phyloP scores from a whole-genome alignment of 495 filamentous ascomycete genomes.

The Neurospora sp. region DNA sequence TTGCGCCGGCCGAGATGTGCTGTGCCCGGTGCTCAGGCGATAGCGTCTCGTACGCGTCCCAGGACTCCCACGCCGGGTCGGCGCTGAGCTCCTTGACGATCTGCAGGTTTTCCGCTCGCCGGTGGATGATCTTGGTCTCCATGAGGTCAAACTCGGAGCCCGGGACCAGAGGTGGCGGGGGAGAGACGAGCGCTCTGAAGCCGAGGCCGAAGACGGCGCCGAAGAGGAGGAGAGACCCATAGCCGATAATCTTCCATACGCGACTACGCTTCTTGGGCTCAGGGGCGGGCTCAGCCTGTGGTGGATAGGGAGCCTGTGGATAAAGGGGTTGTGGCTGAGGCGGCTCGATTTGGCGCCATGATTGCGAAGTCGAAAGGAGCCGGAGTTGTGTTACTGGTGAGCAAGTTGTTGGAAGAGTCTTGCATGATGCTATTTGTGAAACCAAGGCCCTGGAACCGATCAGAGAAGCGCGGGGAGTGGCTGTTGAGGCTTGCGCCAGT shows the following conservation, averaged over 20 bases:
- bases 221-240: constrained; percentile 27
- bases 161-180: constrained; percentile 21
- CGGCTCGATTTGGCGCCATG: background rate
- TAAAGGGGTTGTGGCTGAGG: background rate
- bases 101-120: constrained; percentile 33
- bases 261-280: background rate
- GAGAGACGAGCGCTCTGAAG: constrained; percentile 25
- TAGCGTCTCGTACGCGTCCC: constrained; percentile 48
- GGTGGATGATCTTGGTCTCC: constrained; percentile 21
- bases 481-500: background rate
- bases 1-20: constrained; percentile 35
- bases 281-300: background rate
- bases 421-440: background rate
- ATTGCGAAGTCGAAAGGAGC: constrained; percentile 1
- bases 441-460: background rate
- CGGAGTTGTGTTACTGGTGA: background rate
- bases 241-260: constrained; percentile 9
- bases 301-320: background rate
- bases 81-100: constrained; percentile 43
- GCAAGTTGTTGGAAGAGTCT: background rate
- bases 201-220: constrained; percentile 25
- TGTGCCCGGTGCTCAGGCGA: constrained; percentile 21
- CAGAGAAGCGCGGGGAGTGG: background rate
- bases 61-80: constrained; percentile 43
- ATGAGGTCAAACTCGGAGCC: constrained; percentile 25